These are phyloP conservation scores for Rosa lucieae DNA, from an alignment of 306 rosid species.

Conservation along the genomic window DNA sequence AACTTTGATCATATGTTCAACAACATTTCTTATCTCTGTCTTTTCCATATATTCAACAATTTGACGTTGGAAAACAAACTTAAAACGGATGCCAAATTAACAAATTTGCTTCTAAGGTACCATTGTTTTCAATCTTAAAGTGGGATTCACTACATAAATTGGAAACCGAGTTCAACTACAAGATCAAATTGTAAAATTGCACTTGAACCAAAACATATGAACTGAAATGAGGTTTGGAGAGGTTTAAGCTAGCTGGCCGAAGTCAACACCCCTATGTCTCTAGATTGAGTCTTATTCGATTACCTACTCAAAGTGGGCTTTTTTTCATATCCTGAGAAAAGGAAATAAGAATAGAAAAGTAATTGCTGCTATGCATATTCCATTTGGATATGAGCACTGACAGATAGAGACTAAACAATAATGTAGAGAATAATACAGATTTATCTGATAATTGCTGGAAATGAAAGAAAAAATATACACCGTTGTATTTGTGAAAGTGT, in stretches of 20 bases:
- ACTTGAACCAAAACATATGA: neutral
- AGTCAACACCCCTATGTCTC: neutral
- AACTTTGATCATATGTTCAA: neutral
- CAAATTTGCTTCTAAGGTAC: neutral
- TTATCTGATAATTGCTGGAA: neutral
- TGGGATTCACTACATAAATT: neutral
- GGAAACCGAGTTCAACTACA: neutral
- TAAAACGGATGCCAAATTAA: neutral
- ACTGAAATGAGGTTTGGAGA: neutral
- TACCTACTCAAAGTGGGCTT: neutral
- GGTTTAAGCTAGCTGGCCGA: neutral
- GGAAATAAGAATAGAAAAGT: conserved; percentile 12
- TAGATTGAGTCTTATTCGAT: neutral
- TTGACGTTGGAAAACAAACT: too few species aligned
- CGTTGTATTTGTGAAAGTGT: conserved; percentile 13
- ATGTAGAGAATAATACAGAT: conserved; percentile 5
- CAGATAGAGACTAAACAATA: conserved; percentile 13
- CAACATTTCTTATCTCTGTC: neutral
- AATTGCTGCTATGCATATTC: neutral
- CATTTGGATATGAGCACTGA: neutral
- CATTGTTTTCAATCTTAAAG: neutral
- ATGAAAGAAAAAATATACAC: conserved; percentile 21
- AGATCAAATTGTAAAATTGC: neutral
- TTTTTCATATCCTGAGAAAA: neutral
- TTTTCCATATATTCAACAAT: too few species aligned